Conservation (phyloP, 2,329 filamentous ascomycete genomes). For the Fusarium sulawesiense region DNA sequence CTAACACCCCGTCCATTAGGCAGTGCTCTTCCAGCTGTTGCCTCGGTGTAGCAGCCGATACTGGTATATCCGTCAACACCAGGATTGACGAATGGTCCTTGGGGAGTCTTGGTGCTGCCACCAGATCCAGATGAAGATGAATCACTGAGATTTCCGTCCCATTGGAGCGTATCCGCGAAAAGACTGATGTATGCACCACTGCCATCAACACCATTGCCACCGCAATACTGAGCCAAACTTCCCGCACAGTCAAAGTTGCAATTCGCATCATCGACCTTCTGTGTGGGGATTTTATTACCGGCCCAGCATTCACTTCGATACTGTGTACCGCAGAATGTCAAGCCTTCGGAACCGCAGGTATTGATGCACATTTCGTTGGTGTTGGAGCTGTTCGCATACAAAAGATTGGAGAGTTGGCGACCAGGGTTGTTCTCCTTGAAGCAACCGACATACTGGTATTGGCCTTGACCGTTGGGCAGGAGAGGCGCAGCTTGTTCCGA, state of each 20-base stretch:
- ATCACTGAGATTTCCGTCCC: conserved; percentile 26
- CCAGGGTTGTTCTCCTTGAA: conserved; percentile 67
- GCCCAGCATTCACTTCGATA: conserved; percentile 67
- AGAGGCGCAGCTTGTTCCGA: conserved; percentile 65
- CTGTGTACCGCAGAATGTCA: conserved; percentile 60
- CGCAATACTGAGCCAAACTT: conserved; percentile 62
- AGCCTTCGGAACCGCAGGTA: conserved; percentile 52
- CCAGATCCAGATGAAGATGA: neutral
- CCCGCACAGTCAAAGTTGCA: conserved; percentile 66
- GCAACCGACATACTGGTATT: conserved; percentile 66
- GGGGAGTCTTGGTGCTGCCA: conserved; percentile 8
- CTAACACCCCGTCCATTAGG: conserved; percentile 39
- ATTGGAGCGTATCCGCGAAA: conserved; percentile 54
- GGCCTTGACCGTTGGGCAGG: conserved; percentile 55
- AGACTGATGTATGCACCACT: conserved; percentile 60
- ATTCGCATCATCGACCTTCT: conserved; percentile 57
- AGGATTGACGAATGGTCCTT: conserved; percentile 50
- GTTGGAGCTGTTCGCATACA: conserved; percentile 56
- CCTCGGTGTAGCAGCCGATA: conserved; percentile 55
- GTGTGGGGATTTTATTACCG: conserved; percentile 59
- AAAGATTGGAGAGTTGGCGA: conserved; percentile 59
- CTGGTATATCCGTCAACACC: conserved; percentile 52
- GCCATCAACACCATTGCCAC: conserved; percentile 58
- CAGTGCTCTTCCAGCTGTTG: conserved; percentile 49
- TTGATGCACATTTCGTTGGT: conserved; percentile 60